phyloP scores from a whole-genome alignment of 768 basidiomycete species.

The Paxillus rubicundulus region DNA sequence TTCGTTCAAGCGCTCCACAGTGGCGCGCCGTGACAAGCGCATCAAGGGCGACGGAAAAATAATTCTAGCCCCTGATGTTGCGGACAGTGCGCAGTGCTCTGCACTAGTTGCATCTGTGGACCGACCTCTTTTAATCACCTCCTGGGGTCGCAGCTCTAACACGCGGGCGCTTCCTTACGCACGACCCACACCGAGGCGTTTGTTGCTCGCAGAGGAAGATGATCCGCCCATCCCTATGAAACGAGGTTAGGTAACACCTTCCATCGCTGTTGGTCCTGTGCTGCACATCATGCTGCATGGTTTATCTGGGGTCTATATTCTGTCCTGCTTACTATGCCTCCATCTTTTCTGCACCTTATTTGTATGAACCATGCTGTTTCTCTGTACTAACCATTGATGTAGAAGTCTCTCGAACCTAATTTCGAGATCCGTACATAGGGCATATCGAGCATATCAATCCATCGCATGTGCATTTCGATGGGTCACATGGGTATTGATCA shows the following conservation, averaged over 20 bases:
- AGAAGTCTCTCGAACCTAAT: not conserved
- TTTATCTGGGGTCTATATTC: not conserved
- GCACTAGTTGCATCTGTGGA: conserved; percentile 7
- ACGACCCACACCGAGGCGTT: conserved; percentile 11
- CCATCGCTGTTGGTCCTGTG: not conserved
- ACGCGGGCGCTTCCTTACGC: conserved; percentile 19
- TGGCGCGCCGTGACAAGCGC: conserved; percentile 7
- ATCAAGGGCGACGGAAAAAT: conserved; percentile 3
- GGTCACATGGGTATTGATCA: not conserved
- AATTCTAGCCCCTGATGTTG: conserved; percentile 17
- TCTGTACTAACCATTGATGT: not conserved
- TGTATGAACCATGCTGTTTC: not conserved
- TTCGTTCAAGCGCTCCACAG: not conserved
- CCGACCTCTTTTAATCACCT: conserved; percentile 12
- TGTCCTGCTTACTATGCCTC: not conserved
- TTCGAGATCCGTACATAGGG: not conserved
- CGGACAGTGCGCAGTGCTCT: not conserved
- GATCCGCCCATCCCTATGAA: not conserved
- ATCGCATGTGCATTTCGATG: not conserved
- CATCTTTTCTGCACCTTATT: not conserved
- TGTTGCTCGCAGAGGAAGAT: conserved; percentile 19
- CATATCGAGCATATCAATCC: not conserved
- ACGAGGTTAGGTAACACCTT: not conserved
- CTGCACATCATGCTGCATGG: not conserved
- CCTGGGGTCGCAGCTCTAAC: not conserved